A percentile compares a stretch with the other conserved stretches of the same genome.
These are phyloP conservation scores for Metschnikowia cerradonensis DNA, from an alignment of 805 yeast genomes.

Conservation along the genomic window DNA sequence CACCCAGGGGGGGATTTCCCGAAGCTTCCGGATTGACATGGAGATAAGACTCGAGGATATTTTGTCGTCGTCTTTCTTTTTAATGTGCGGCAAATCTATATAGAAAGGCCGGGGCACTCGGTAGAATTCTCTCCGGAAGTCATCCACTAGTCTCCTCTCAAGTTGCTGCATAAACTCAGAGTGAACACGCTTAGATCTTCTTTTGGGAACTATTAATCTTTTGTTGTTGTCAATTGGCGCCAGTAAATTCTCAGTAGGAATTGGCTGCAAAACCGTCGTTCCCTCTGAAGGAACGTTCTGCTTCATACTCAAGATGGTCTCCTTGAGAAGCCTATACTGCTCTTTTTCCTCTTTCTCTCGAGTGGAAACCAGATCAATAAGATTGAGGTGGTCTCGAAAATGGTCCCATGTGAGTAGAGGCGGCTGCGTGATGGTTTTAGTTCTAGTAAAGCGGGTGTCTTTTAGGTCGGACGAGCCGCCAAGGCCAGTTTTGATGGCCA, in stretches of 20 bases:
- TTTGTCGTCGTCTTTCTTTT: neutral
- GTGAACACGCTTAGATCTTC: neutral
- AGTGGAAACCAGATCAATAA: neutral
- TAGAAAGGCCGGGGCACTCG: conserved; percentile 1
- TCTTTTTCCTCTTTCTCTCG: neutral
- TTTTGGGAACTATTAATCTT: neutral
- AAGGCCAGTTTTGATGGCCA: neutral
- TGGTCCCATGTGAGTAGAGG: conserved; percentile 6
- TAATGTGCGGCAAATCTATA: neutral
- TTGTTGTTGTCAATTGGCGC: neutral
- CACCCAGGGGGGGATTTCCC: neutral
- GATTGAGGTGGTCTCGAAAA: neutral
- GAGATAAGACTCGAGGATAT: neutral
- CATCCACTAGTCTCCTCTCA: neutral
- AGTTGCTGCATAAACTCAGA: neutral
- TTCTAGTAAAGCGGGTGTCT: neutral
- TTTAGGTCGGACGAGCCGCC: neutral
- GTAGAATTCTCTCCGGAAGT: neutral
- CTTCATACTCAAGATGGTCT: neutral
- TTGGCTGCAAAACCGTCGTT: neutral
- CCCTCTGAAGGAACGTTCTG: neutral
- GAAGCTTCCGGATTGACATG: neutral
- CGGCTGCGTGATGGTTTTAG: neutral
- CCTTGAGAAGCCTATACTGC: neutral
- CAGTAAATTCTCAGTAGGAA: neutral